Conservation (phyloP, 495 filamentous ascomycete genomes). For the Bathelium albidoporum region DNA sequence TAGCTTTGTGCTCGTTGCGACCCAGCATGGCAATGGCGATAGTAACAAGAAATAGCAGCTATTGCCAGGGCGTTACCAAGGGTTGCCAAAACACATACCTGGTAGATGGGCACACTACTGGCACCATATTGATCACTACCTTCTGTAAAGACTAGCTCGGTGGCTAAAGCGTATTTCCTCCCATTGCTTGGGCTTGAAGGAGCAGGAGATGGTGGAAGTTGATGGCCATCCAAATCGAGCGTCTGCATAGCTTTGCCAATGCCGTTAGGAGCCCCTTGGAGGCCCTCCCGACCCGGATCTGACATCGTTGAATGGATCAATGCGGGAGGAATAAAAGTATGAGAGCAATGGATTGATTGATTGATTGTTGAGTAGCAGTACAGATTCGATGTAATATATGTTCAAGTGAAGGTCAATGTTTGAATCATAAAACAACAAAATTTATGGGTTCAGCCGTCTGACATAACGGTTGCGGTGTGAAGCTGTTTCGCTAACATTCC, state of each 20-base stretch:
- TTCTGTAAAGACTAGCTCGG: constrained; percentile 93
- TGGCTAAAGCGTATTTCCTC: constrained; percentile 81
- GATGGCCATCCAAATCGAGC: constrained; percentile 77
- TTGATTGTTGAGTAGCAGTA: not conserved
- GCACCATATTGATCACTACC: constrained; percentile 91
- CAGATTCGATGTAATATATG: too few relatives aligned
- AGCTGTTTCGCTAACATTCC: not conserved
- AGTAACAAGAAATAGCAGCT: too few relatives aligned
- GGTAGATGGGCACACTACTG: constrained; percentile 92
- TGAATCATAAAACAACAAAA: constrained; percentile 4
- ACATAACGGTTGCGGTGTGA: constrained; percentile 1
- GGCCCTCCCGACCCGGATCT: not conserved
- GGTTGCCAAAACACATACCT: constrained; percentile 35
- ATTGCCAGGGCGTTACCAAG: too few relatives aligned
- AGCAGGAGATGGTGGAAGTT: constrained; percentile 86
- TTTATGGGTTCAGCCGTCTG: too few relatives aligned
- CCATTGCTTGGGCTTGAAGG: constrained; percentile 83
- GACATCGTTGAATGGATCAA: not conserved
- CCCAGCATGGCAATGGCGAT: too few relatives aligned
- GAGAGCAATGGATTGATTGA: not conserved
- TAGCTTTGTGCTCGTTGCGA: not conserved
- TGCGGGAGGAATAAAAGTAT: not conserved
- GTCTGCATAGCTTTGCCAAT: constrained; percentile 57
- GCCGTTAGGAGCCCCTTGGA: constrained; percentile 9
- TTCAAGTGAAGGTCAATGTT: too few relatives aligned